Base-by-base conservation (phyloP, 2,329 filamentous ascomycete species). In the Aspergillus bombycis region DNA sequence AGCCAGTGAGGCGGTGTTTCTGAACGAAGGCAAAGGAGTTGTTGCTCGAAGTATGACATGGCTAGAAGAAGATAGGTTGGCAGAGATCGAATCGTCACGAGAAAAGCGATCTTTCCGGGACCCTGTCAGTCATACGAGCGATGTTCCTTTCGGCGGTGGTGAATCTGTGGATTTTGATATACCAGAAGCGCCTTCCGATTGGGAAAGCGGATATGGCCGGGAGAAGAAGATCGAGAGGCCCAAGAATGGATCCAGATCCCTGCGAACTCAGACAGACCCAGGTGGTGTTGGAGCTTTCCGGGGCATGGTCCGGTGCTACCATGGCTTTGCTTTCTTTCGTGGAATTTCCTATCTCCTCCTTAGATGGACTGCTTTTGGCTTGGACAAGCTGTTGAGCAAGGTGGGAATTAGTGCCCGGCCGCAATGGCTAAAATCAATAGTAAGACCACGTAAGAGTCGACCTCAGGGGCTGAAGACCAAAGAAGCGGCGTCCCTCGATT, bases 1-100 rank as follows among this genome's bases (percentile, higher is more conserved):
- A 77, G 95, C 95, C 0, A 97, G 93, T 71, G 94, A 98, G 77
- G 94, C 94, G 4, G 95, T 98, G 0, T 98, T 97, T 73, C 82
- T 99, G 12, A 97, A 97, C 65, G 94, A 98, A 77, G 94, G 94
- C 53, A 87, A 87, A 46, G 85, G 85, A 1, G 88, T 98, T 58
- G 89, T 87, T 65, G 82, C 96, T 2, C 88, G 89, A 67, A 83
- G 85, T 41, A 89, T 89, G 79, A 97, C 95, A 0, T 99, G 95
- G 94, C 82, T 98, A 3, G 95, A 99, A 74, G 91, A 94, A 70
- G 91, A 96, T 68, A 86, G 94, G 7, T 83, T 94, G 11, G 85
- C 88, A 52, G 93, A 98, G 72, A 83, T 96, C 3, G 89, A 95
- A 55, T 74, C 75, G 28, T 78, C 79, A 4, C 77, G 81, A 50